Evolutionary conservation across 2,329 filamentous ascomycete genomes (phyloP), one percentile per base, ranked within the genome.

Genomic region (Xylariaceae sp.): DNA sequence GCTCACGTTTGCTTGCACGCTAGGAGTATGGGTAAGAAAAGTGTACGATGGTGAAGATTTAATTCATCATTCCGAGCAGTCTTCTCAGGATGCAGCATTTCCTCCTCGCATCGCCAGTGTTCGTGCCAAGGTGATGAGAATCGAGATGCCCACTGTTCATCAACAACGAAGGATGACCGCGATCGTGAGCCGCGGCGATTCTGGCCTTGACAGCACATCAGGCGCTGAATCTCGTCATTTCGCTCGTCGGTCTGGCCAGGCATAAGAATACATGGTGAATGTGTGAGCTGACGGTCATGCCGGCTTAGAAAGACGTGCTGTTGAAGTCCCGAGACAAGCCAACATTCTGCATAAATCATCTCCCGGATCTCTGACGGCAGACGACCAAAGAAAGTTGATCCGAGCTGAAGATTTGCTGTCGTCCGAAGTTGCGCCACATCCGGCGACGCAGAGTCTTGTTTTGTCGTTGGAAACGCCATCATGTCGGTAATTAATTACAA

Each of bases 41-140:
- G 52, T 14, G 54, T 59, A n/a, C 41, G 48, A 14, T 9, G 37
- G 19, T 28, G 16, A 17, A 14, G 21, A 43, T n/a, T 8, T 47
- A 4, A n/a, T n/a, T 31, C 11, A 19, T 33, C n/a, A 16, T 59
- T 16, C 24, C 21, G 24, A 19, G 24, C 29, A 9, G 5, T 12
- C 16, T 36, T 9, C 14, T 19, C 17, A 9, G 34, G 34, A 37
- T 21, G 29, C 24, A 57, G 17, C 65, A 64, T 64, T 19, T 53
- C 59, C 43, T 67, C 64, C 33, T 67, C 61, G 48, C 66, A 66
- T n/a, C 28, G 44, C 66, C 64, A 67, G 39, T 67, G 64, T 36
- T 68, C 58, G 14, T 65, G 39, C 64, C 61, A 64, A 2, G 64
- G 34, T 2, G 64, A 67, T 2, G 58, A 56, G 41, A 65, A 62